Evolutionary conservation across 2,329 filamentous ascomycete genomes (phyloP).

Genomic region (Exophiala lecanii-corni): DNA sequence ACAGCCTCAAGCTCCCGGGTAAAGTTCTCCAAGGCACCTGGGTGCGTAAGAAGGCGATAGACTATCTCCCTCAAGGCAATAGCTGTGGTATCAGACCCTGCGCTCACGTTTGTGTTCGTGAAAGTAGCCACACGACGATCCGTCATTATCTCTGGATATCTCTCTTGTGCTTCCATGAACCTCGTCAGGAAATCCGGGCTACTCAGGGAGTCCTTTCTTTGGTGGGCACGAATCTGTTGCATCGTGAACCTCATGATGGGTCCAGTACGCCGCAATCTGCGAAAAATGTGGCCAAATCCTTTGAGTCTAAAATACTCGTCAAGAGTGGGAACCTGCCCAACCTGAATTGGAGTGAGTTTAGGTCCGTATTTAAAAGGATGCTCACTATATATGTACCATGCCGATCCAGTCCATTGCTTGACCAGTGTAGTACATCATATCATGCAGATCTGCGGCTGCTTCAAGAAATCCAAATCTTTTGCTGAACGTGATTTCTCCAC

Average conservation of each 20-base stretch:
- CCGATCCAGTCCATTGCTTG: constrained; percentile 16
- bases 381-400: background rate
- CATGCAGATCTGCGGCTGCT: constrained; percentile 65
- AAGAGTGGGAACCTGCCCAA: constrained; percentile 12
- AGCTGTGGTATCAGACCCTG: constrained; percentile 35
- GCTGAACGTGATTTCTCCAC: constrained; percentile 34
- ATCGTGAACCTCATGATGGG: too few species aligned
- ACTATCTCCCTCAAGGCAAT: constrained; percentile 30
- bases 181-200: constrained; percentile 23
- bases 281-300: too few species aligned
- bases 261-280: too few species aligned
- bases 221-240: too few species aligned
- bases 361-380: too few species aligned
- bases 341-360: background rate
- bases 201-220: too few species aligned
- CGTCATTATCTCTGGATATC: constrained; percentile 25
- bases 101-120: constrained; percentile 30
- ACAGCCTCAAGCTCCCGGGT: constrained; percentile 25
- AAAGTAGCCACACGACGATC: constrained; percentile 30
- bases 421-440: constrained; percentile 8
- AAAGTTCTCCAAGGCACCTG: constrained; percentile 26
- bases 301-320: too few species aligned
- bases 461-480: constrained; percentile 72
- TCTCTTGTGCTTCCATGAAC: constrained; percentile 22
- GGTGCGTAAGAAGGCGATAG: constrained; percentile 30